Percentiles rank a stretch among this genome's conserved stretches.
Conservation (phyloP, 805 yeast species). For the Saturnispora gosingensis region DNA sequence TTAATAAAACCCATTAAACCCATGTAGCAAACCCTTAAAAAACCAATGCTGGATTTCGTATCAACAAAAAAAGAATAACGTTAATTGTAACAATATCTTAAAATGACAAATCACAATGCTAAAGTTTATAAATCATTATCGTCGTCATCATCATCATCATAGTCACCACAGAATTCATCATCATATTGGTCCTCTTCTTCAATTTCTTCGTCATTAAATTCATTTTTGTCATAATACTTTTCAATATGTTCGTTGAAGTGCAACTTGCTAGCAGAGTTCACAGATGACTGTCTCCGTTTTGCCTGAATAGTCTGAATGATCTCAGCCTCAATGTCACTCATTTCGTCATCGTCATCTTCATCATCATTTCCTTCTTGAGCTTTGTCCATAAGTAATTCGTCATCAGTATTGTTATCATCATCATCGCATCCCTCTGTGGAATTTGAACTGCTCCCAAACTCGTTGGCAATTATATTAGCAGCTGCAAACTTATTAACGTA, state of each 20-base stretch:
- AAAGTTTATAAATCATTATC: neutral
- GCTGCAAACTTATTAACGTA: conserved; percentile 67
- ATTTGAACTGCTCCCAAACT: conserved; percentile 12
- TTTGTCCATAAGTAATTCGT: neutral
- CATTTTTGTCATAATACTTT: neutral
- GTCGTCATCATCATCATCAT: neutral
- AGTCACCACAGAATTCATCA: neutral
- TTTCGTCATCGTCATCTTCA: conserved; percentile 2
- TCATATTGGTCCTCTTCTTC: neutral
- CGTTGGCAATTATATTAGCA: conserved; percentile 24
- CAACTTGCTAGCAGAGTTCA: neutral
- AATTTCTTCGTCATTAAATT: neutral
- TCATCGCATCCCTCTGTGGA: neutral
- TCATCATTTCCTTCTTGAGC: neutral
- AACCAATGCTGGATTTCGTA: neutral
- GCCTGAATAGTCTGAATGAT: conserved; percentile 1
- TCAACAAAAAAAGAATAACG: neutral
- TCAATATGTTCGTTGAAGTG: neutral
- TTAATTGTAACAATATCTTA: neutral
- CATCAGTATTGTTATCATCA: neutral
- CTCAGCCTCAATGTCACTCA: conserved; percentile 5
- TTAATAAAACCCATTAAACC: neutral
- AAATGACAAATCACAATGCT: neutral
- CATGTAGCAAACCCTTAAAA: neutral
- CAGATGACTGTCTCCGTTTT: conserved; percentile 5